Base-by-base conservation (phyloP, 495 filamentous ascomycete genomes). In the Cenococcum geophilum region DNA sequence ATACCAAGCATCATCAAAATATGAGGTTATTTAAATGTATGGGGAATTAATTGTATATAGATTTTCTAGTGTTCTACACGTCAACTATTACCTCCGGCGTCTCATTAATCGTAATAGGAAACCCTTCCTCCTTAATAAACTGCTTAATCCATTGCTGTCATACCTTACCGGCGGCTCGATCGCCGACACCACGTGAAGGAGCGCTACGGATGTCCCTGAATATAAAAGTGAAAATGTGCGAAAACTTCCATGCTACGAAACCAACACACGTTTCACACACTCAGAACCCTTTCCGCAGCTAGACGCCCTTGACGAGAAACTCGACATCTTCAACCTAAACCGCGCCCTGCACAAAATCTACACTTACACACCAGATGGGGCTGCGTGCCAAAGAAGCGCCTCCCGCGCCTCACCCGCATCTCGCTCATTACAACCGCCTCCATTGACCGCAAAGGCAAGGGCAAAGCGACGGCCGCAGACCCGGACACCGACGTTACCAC, bases 181-280 rank as follows among this genome's bases (percentile, higher is more conserved):
- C n/a, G n/a, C n/a, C n/a, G n/a, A n/a, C 16, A 16, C n/a, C 20
- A 23, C 16, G 25, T 9, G 49, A 16, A 56, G 37, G 36, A 32
- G 32, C 25, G 36, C 6, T 56, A 67, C 25, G 16, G 18, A 21
- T 21, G 50, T 43, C 20, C 1, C 11, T 0, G 40, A 1, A 54
- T 63, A 12, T n/a, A 12, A 23, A 67, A 51, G 16, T 0, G 55
- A 51, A 9, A 18, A 57, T 14, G 1, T 50, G 4, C 34, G 35
- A 21, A 6, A 27, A 5, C n/a, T n/a, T 1, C 47, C 45, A 25
- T 35, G 4, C 10, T 59, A 47, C 25, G 64, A 67, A 6, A 60
- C 60, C 35, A 60, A 60, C 25, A 62, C 64, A 0, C 54, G 52
- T 10, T 67, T 62, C 57, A 59, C 50, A 12, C 57, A 63, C 18